phyloP scores from a whole-genome alignment of 2,329 filamentous ascomycete genomes.

The Exophiala spinifera region DNA sequence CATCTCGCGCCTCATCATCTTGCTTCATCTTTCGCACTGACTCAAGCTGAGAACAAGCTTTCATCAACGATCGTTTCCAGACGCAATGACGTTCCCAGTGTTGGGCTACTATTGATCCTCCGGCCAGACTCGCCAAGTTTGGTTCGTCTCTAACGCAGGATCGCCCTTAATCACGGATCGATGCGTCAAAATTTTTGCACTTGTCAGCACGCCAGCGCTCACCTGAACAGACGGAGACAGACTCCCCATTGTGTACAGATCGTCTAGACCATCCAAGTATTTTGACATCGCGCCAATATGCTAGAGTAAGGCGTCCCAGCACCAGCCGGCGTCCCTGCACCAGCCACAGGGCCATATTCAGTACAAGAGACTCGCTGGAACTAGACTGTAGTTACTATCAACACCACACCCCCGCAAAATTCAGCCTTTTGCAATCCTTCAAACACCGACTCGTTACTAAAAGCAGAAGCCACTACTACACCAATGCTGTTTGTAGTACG shows the following conservation, averaged over 20 bases:
- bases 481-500: too few relatives aligned
- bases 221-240: too few relatives aligned
- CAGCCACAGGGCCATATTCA: too few relatives aligned
- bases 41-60: not conserved
- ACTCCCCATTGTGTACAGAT: too few relatives aligned
- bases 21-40: not conserved
- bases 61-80: not conserved
- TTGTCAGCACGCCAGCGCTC: too few relatives aligned
- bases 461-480: too few relatives aligned
- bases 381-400: not conserved
- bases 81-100: not conserved
- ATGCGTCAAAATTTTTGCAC: too few relatives aligned
- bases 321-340: too few relatives aligned
- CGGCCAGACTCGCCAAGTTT: not conserved
- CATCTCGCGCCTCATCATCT: not conserved
- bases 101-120: not conserved
- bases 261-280: too few relatives aligned
- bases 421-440: not conserved
- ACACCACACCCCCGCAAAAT: not conserved
- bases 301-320: too few relatives aligned
- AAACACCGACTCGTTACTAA: not conserved
- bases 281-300: too few relatives aligned
- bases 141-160: not conserved
- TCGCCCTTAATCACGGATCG: not conserved
- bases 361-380: too few relatives aligned